A percentile compares a stretch with the other conserved stretches of the same genome.
Conservation (phyloP, 2,329 filamentous ascomycete species). For the Botrytis tulipae region DNA sequence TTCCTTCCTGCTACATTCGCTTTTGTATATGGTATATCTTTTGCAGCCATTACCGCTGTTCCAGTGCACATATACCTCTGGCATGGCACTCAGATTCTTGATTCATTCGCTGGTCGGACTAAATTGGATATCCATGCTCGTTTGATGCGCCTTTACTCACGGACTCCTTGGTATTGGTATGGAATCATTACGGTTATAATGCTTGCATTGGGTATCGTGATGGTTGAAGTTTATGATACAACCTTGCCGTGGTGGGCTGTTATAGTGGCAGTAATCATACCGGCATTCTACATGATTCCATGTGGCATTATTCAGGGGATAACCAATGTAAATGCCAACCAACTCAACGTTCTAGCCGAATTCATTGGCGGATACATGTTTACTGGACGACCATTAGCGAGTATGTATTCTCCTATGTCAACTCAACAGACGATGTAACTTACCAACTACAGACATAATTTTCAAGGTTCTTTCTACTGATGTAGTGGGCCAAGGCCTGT, state of each 20-base stretch:
- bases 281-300: conserved; percentile 43
- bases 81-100: conserved; percentile 64
- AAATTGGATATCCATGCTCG: conserved; percentile 52
- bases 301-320: conserved; percentile 44
- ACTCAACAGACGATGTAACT: conserved; percentile 37
- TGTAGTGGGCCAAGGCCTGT: conserved; percentile 45
- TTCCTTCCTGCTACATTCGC: conserved; percentile 72
- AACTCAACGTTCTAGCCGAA: conserved; percentile 46
- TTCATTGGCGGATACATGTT: conserved; percentile 46
- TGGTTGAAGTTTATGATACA: conserved; percentile 38
- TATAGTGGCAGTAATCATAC: conserved; percentile 46
- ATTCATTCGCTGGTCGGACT: conserved; percentile 29
- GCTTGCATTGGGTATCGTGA: conserved; percentile 37
- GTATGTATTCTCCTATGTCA: conserved; percentile 56
- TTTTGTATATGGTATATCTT: conserved; percentile 67
- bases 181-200: conserved; percentile 37
- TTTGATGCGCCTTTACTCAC: conserved; percentile 55
- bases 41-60: conserved; percentile 67
- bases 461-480: conserved; percentile 60
- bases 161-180: conserved; percentile 58
- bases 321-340: conserved; percentile 50
- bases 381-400: conserved; percentile 55
- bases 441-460: conserved; percentile 71
- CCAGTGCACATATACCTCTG: conserved; percentile 67
- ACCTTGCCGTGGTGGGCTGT: conserved; percentile 55